phyloP scores from a whole-genome alignment of 208 protist species.

The Entamoeba dispar region DNA sequence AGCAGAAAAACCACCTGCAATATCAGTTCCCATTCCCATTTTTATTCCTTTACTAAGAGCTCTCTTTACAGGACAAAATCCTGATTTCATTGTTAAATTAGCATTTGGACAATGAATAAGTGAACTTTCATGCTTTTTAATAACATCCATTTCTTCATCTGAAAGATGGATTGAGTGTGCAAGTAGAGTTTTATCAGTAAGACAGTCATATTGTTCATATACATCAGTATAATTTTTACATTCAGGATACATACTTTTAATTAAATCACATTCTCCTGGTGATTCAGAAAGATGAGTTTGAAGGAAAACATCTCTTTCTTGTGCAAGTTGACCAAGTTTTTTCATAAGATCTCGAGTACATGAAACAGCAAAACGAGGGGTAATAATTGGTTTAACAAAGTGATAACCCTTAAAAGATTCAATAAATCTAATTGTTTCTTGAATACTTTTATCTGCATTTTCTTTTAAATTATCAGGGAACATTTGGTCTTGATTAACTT shows the following conservation, averaged over 20 bases:
- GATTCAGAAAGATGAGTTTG: constrained; percentile 62
- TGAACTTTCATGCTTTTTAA: constrained; percentile 39
- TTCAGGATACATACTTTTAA: constrained; percentile 24
- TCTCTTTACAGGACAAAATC: constrained; percentile 40
- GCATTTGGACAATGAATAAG: constrained; percentile 66
- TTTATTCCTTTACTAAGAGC: constrained; percentile 46
- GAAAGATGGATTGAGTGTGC: constrained; percentile 60
- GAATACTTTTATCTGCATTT: constrained; percentile 40
- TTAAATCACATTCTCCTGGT: constrained; percentile 39
- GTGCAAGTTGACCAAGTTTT: constrained; percentile 47
- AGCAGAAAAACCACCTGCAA: constrained; percentile 55
- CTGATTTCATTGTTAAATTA: constrained; percentile 46
- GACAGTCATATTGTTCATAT: constrained; percentile 51
- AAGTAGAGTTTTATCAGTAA: constrained; percentile 51
- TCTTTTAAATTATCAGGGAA: constrained; percentile 63
- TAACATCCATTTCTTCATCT: constrained; percentile 49
- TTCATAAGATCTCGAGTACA: constrained; percentile 53
- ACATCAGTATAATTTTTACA: constrained; percentile 45
- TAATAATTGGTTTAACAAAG: constrained; percentile 46
- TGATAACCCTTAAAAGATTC: constrained; percentile 33
- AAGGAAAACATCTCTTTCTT: constrained; percentile 52
- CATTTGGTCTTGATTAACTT: constrained; percentile 50
- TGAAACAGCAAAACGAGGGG: constrained; percentile 67
- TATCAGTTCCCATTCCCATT: constrained; percentile 68
- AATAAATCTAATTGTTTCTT: constrained; percentile 42